These are phyloP conservation scores for Auricularia sp. DNA, from an alignment of 768 basidiomycete species.

Conservation along the genomic window DNA sequence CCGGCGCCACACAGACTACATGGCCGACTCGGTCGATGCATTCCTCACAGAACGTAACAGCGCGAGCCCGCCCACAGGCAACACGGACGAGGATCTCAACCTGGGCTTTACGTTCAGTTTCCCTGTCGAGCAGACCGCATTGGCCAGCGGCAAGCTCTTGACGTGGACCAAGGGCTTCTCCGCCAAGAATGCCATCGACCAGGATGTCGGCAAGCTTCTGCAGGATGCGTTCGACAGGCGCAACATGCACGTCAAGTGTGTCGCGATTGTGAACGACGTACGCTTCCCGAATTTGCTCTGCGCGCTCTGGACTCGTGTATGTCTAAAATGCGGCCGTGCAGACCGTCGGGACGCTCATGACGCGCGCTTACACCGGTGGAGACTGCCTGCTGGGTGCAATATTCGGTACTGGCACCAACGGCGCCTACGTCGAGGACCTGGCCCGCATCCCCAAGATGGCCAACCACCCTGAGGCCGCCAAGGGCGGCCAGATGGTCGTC, in stretches of 20 bases:
- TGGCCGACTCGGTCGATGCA: slow-evolving; percentile 91
- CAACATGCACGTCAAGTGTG: slow-evolving; percentile 83
- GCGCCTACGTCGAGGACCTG: slow-evolving; percentile 88
- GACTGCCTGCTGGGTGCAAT: slow-evolving; percentile 80
- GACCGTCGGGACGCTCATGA: slow-evolving; percentile 94
- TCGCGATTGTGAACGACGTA: slow-evolving; percentile 91
- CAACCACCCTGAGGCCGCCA: slow-evolving; percentile 44
- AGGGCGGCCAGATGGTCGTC: slow-evolving; percentile 79
- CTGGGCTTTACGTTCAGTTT: slow-evolving; percentile 96
- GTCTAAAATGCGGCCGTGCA: slow-evolving; percentile 18
- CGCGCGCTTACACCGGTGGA: slow-evolving; percentile 87
- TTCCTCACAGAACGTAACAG: slow-evolving; percentile 67
- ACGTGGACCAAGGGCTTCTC: slow-evolving; percentile 95
- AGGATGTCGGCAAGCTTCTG: slow-evolving; percentile 80
- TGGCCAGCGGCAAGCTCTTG: slow-evolving; percentile 80
- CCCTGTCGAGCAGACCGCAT: slow-evolving; percentile 93
- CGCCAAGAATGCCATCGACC: slow-evolving; percentile 81
- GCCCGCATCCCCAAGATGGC: slow-evolving; percentile 64
- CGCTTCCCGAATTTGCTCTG: slow-evolving; percentile 18
- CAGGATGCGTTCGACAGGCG: slow-evolving; percentile 90
- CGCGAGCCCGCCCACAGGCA: slow-evolving; percentile 19
- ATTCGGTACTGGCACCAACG: slow-evolving; percentile 98
- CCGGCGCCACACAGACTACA: slow-evolving; percentile 60
- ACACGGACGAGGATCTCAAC: slow-evolving; percentile 28
- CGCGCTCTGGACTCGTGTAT: slow-evolving; percentile 2